Percentiles rank a stretch among this genome's conserved stretches.
phyloP scores from a whole-genome alignment of 2,329 filamentous ascomycete genomes.

The Aspergillus sp. region DNA sequence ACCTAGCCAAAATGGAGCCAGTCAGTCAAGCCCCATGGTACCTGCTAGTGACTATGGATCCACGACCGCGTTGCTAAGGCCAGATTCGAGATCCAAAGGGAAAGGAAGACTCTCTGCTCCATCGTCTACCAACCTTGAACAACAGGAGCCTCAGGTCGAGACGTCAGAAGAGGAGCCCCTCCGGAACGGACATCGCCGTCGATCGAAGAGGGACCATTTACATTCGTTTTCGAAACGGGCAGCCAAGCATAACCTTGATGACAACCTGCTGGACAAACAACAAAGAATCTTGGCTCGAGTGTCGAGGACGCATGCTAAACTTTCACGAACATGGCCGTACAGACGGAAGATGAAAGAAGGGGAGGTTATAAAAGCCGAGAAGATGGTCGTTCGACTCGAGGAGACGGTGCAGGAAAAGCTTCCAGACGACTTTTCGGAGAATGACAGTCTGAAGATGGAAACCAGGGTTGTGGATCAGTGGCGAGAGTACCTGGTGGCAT shows the following conservation, averaged over 20 bases:
- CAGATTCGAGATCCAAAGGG: slow-evolving; percentile 20
- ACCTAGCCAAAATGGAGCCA: slow-evolving; percentile 21
- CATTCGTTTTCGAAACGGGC: slow-evolving; percentile 33
- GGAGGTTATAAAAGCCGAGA: slow-evolving; percentile 67
- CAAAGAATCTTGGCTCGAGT: slow-evolving; percentile 42
- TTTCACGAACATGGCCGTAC: slow-evolving; percentile 36
- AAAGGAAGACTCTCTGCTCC: slow-evolving; percentile 23
- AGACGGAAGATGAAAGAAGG: slow-evolving; percentile 53
- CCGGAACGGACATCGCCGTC: slow-evolving; percentile 12
- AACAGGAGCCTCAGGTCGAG: slow-evolving; percentile 37
- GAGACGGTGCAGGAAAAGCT: slow-evolving; percentile 52
- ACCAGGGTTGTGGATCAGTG: slow-evolving; percentile 63
- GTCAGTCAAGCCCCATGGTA: slow-evolving; percentile 25
- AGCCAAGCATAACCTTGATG: slow-evolving; percentile 48
- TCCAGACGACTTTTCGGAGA: slow-evolving; percentile 64
- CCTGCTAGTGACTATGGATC: slow-evolving; percentile 36
- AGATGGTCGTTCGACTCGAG: slow-evolving; percentile 67
- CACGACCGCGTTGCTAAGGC: slow-evolving; percentile 35
- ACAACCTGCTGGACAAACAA: slow-evolving; percentile 45
- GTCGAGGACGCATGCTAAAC: slow-evolving; percentile 37
- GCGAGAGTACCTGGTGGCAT: slow-evolving; percentile 65
- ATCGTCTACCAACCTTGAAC: slow-evolving; percentile 28
- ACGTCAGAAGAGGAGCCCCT: slow-evolving; percentile 19
- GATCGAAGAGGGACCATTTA: slow-evolving; percentile 22
- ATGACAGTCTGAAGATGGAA: slow-evolving; percentile 60